Base-by-base conservation (phyloP, 1,284 basidiomycete genomes). In the Pholiota adiposa region DNA sequence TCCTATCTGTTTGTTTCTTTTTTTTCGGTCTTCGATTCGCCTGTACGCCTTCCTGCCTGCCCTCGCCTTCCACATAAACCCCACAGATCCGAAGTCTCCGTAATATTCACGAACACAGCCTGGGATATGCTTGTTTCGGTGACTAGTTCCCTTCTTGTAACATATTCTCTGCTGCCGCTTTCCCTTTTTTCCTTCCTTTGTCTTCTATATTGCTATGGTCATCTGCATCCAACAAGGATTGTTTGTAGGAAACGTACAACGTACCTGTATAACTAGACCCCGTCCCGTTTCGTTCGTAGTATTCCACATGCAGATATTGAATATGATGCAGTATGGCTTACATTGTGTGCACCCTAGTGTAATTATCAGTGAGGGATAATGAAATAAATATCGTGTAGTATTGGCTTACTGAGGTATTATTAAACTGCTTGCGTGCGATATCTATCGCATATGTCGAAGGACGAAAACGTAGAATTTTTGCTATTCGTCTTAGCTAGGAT, bases 201-300 rank as follows among this genome's bases (percentile, higher is more conserved):
- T 54, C 59, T 23, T 46, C 25, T 59, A 44, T 58, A 46, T 40
- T 61, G 53, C 53, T 59, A 55, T 44, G 58, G 61, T 57, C 53
- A 58, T 43, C 48, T 41, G 48, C 48, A 40, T 50, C 48, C 16
- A 40, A 19, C 25, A 27, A 49, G 54, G 54, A 55, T 59, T 27
- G 29, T 27, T 27, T 21, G 50, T 54, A 41, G 11, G 29, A 31
- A 31, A 31, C 29, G 52, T 40, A 64, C 63, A 31, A 31, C 29
- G 52, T 40, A 64, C 63, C 48, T 61, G 52, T 64, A 59, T 38
- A 59, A 43, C 7, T 64, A 64, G 40, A 46, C 33, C 33, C 12
- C 29, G 29, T 7, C 58, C 43, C 7, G 25, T 51, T 19, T 36
- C 33, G 29, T 21, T 21, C 34, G 19, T 60, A 55, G 48, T 41